Evolutionary conservation across 352 stramenopile species (phyloP), one percentile per base, ranked within the genome.

Genomic region (Phytophthora constricta): DNA sequence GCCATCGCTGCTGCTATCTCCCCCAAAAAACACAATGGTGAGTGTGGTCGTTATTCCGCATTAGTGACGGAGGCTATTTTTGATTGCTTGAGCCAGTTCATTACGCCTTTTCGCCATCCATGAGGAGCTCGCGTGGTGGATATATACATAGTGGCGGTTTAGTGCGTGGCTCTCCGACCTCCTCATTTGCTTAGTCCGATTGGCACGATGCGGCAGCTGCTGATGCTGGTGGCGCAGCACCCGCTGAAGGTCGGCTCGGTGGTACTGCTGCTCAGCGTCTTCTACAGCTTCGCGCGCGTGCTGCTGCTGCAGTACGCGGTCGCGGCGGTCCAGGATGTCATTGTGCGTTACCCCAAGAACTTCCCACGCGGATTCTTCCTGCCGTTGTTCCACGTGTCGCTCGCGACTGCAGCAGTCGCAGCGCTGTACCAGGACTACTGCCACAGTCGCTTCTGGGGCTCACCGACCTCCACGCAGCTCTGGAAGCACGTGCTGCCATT

Each of bases 241-340:
- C 84, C 86, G 23, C 65, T 68, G 26, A 81, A 87, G 55, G 66
- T 93, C 28, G 77, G 65, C 45, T 55, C 68, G 13, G 68, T 60
- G 34, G 70, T 95, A 33, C 55, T 90, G n/a, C 42, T 82, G 17
- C 67, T 90, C 23, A 80, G 78, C 55, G 56, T 74, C 42, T 79
- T 90, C 67, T 93, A 91, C 69, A 82, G 72, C 26, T 95, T 88
- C 59, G 80, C 84, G 43, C 78, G 81, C 47, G 76, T 95, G n/a
- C 62, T 93, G 58, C 65, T 74, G 50, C 51, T 88, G n/a, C 82
- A 92, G 42, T 77, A 72, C 50, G 47, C 75, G 45, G 62, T 90
- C 20, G 82, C 74, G 33, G 77, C 76, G 10, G 25, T 82, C 17
- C 79, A 80, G 46, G 75, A 85, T 59, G 80, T 70, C 34, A 87